These are phyloP conservation scores for Trametes sanguinea DNA, from an alignment of 768 basidiomycete species.

Conservation along the genomic window DNA sequence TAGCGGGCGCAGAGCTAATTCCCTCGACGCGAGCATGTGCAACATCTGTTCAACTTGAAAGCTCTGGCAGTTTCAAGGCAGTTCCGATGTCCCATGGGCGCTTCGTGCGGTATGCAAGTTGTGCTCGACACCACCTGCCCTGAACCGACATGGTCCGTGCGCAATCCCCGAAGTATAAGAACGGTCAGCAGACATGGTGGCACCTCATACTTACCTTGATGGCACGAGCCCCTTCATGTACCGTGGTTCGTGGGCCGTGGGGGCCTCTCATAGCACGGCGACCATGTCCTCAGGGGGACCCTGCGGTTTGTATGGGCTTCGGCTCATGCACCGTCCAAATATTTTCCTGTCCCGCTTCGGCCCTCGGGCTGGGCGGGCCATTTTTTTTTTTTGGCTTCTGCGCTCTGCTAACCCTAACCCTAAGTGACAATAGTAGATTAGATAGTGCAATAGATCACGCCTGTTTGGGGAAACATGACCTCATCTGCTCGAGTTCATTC, in stretches of 20 bases:
- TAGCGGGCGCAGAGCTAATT: constrained; percentile 8
- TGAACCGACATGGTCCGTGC: constrained; percentile 33
- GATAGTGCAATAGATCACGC: constrained; percentile 7
- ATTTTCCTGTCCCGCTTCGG: constrained; percentile 49
- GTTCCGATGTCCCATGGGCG: neutral
- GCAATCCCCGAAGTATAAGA: constrained; percentile 25
- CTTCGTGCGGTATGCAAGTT: neutral
- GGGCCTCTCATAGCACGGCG: constrained; percentile 53
- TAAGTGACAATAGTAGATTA: constrained; percentile 2
- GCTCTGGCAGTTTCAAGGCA: neutral
- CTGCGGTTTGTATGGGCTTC: constrained; percentile 48
- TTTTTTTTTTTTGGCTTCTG: constrained; percentile 34
- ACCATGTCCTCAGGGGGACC: constrained; percentile 52
- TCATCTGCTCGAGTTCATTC: constrained; percentile 4
- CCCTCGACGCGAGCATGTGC: constrained; percentile 9
- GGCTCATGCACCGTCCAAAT: constrained; percentile 49
- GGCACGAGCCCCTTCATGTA: constrained; percentile 40
- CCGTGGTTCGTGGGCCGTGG: constrained; percentile 40
- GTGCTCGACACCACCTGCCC: constrained; percentile 21
- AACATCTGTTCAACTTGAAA: neutral
- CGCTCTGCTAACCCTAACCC: constrained; percentile 35
- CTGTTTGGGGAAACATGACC: constrained; percentile 7
- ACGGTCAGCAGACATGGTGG: neutral
- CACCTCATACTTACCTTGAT: constrained; percentile 40
- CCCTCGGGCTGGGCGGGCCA: constrained; percentile 55